Evolutionary conservation across 805 yeast species (phyloP), one percentile per base, ranked within the genome.

Genomic region (Limtongia smithiae): DNA sequence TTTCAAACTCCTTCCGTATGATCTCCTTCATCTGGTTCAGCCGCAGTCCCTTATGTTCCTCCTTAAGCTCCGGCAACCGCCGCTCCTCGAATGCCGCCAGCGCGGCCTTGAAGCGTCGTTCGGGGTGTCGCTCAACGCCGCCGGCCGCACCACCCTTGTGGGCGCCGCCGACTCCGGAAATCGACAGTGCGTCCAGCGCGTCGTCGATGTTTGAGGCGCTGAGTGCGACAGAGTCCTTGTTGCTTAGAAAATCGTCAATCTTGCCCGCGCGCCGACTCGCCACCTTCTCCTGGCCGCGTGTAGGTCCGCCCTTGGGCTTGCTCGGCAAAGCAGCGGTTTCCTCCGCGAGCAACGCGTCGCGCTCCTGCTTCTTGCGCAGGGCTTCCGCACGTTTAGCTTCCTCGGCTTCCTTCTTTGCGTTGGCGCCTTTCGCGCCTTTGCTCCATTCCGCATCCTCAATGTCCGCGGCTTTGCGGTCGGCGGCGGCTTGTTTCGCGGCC

Each of bases 31-130:
- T 70, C 66, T 86, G 95, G 63, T 83, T 85, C 61, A 81, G 73
- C 61, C 94, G 77, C 60, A 86, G 72, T 12, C 95, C 95, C 3
- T 90, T 89, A 60, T 81, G 72, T 66, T 86, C 95, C 64, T 80
- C 74, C 67, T 82, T 80, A 47, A 83, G 49, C 62, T 83, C 87
- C 4, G 93, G 91, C 36, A 83, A 63, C 60, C 91, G 75, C 48
- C 73, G 70, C 54, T 81, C 91, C 60, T 85, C 87, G 62, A 69
- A 86, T 0, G 85, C 87, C 11, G 79, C 74, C 48, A 73, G 72
- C 0, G 95, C 95, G 22, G 91, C 87, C 71, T 85, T 86, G 68
- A 82, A 84, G 63, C 95, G 78, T 68, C 94, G 79, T 71, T 86
- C 95, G 8, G 95, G 95, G 60, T 86, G 95, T 66, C 88, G 80